Evolutionary conservation across 352 stramenopile genomes (phyloP), one percentile per base, ranked within the genome.

Genomic region (Phytophthora pluvialis): DNA sequence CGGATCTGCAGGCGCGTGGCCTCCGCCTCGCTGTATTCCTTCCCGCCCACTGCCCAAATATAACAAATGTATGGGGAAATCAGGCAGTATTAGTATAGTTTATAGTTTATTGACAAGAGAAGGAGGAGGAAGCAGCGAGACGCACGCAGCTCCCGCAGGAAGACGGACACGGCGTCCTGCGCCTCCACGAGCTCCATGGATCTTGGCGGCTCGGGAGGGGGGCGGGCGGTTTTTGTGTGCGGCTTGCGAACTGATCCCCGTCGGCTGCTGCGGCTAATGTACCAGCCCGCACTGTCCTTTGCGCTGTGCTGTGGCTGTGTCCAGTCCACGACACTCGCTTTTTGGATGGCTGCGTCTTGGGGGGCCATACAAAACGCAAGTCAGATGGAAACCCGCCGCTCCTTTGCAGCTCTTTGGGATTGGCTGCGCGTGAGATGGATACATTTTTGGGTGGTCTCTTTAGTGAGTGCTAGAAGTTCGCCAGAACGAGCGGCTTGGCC

Each of bases 1-100:
- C 77, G 75, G 65, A 92, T 92, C 63, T 81, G 73, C 44, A 90
- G 64, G 28, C 85, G 81, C 28, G 75, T 77, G 21, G 83, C 83
- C 31, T 90, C 83, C 9, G 56, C 49, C 15, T 89, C 76, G n/a
- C 51, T 70, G 61, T 89, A 92, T 39, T 92, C 79, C 48, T 79
- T 84, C 0, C 81, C 83, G 16, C 83, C 80, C 55, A 89, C 83
- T 91, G 44, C 40, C 21, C 18, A 39, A 3, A 35, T 5, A 25
- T 4, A 54, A 40, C 15, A 26, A 49, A 44, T 55, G 32, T 55
- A 16, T 44, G 3, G n/a, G 4, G 6, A 44, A 38, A 44, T 55
- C 48, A 55, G 32, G 21, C 21, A 44, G 29, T 33, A 31, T 12
- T 10, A 32, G n/a, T 16, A 49, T 21, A 21, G 21, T 21, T 21